These are phyloP conservation scores for Hygrophorus russula DNA, from an alignment of 768 basidiomycete genomes.

Conservation along the genomic window DNA sequence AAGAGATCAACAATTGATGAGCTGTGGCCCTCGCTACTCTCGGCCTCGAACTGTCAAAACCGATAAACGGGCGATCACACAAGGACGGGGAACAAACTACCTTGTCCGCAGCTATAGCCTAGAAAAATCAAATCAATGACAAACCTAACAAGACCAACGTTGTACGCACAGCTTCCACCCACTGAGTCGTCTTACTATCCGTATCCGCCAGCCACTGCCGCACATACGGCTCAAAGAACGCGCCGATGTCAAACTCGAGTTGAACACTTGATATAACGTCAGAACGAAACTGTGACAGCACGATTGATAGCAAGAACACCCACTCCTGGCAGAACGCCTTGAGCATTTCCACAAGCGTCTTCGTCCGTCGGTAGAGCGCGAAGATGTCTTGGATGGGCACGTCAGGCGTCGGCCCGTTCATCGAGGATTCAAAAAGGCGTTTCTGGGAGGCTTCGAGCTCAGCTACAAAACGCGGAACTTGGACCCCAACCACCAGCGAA, in stretches of 20 bases:
- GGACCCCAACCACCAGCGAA: conserved; percentile 57
- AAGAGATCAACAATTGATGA: conserved; percentile 98
- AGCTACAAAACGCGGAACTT: conserved; percentile 51
- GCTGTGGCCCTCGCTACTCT: conserved; percentile 74
- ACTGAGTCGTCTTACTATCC: conserved; percentile 81
- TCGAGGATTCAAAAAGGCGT: conserved; percentile 69
- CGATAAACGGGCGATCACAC: neutral
- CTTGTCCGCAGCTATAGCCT: conserved; percentile 80
- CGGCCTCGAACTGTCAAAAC: conserved; percentile 56
- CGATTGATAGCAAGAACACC: conserved; percentile 18
- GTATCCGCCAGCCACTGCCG: conserved; percentile 83
- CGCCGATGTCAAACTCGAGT: conserved; percentile 56
- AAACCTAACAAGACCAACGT: neutral
- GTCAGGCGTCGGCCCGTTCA: conserved; percentile 80
- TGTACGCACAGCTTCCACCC: conserved; percentile 82
- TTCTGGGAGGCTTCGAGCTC: conserved; percentile 65
- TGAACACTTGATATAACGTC: conserved; percentile 35
- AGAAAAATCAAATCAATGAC: conserved; percentile 1
- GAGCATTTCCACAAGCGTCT: conserved; percentile 69
- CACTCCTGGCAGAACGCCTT: conserved; percentile 72
- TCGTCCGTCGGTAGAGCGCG: conserved; percentile 70
- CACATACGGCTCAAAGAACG: conserved; percentile 83
- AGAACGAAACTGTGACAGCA: neutral
- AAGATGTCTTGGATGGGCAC: conserved; percentile 88
- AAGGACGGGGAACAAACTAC: conserved; percentile 23